Conservation (phyloP, 2,329 filamentous ascomycete species). For the Bipolaris zeicola region DNA sequence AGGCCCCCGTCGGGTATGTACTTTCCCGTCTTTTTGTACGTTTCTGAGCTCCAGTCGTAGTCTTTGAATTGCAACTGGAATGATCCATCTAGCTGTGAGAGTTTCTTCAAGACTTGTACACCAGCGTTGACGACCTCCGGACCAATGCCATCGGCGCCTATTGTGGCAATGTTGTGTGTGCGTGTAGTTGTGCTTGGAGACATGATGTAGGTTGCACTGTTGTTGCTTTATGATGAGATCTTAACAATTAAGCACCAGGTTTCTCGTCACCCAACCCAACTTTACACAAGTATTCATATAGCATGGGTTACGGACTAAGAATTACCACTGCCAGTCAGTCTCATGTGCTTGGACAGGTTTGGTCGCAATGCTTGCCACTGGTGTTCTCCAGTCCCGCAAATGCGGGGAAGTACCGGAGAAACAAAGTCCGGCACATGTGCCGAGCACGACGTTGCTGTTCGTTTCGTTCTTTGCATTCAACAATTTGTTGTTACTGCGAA, state of each 20-base stretch:
- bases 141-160: conserved; percentile 73
- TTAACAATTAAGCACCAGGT: background rate
- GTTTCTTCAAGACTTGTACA: conserved; percentile 64
- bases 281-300: background rate
- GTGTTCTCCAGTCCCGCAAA: conserved; percentile 2
- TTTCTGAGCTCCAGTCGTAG: conserved; percentile 71
- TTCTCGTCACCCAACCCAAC: background rate
- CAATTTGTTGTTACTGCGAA: conserved; percentile 14
- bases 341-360: background rate
- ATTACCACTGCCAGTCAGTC: background rate
- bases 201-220: conserved; percentile 19
- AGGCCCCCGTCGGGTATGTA: conserved; percentile 68
- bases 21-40: conserved; percentile 67
- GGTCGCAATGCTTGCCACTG: conserved; percentile 4
- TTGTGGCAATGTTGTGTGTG: conserved; percentile 49
- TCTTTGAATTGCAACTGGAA: conserved; percentile 67
- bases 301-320: background rate
- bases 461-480: no score
- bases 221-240: background rate
- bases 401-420: conserved; percentile 23
- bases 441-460: no score
- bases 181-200: conserved; percentile 30
- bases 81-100: conserved; percentile 58
- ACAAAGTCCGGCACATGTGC: conserved; percentile 10
- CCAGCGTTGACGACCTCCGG: conserved; percentile 70